These are phyloP conservation scores for Aegilops longissima DNA, from an alignment of 176 grass and related monocot species.

Conservation along the genomic window DNA sequence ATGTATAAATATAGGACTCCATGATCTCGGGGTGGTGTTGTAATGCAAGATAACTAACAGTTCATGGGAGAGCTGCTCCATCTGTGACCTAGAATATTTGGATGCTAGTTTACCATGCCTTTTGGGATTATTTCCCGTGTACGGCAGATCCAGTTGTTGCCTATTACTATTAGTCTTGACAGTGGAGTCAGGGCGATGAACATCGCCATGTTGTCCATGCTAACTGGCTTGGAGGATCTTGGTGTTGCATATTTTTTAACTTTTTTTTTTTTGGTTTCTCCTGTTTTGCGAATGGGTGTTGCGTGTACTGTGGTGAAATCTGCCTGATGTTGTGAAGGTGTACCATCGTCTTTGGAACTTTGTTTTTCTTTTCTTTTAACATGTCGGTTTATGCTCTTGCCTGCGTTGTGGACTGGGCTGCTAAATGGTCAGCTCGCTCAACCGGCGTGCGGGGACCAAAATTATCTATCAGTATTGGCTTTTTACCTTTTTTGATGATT, in stretches of 20 bases:
- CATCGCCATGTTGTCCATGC: background rate
- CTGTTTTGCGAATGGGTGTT: background rate
- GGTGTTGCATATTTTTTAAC: background rate
- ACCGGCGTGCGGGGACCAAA: background rate
- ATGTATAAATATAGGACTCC: slow-evolving; percentile 9
- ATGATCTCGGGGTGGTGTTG: background rate
- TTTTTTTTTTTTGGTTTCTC: background rate
- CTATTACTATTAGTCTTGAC: background rate
- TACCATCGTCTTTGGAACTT: background rate
- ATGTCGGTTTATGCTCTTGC: background rate
- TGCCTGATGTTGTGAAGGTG: background rate
- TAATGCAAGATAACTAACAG: slow-evolving; percentile 12
- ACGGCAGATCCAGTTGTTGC: background rate
- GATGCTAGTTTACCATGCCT: slow-evolving; percentile 16
- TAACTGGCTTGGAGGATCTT: background rate
- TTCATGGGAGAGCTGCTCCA: background rate
- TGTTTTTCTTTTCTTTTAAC: background rate
- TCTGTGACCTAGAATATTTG: background rate
- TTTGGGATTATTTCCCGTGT: background rate
- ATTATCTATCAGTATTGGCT: background rate
- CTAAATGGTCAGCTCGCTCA: background rate
- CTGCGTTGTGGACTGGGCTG: background rate
- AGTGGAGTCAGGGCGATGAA: background rate
- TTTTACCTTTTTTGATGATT: background rate
- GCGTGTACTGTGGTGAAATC: background rate